A percentile compares a stretch with the other conserved stretches of the same genome.
phyloP scores from a whole-genome alignment of 805 yeast species.

The Cyberlindnera maclurae region DNA sequence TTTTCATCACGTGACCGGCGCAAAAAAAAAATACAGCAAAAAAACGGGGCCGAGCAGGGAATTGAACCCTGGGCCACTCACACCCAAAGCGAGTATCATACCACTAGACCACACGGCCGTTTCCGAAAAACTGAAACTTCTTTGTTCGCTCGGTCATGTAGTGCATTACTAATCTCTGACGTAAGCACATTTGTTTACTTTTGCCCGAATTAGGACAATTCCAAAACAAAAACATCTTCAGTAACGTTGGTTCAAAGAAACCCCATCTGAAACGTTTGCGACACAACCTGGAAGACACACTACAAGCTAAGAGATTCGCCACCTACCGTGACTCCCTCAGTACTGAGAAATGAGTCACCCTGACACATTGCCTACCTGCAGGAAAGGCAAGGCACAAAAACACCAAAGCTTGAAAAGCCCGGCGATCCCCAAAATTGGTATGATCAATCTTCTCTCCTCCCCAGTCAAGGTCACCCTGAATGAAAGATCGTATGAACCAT shows the following conservation, averaged over 20 bases:
- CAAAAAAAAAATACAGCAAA: no score
- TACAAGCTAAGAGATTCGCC: no score
- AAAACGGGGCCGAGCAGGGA: conserved; percentile 27
- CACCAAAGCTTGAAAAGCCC: conserved; percentile 9
- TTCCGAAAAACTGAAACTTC: not conserved
- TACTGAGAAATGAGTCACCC: no score
- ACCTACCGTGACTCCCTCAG: no score
- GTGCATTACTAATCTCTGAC: not conserved
- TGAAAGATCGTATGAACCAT: conserved; percentile 3
- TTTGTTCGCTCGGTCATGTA: not conserved
- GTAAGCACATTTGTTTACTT: conserved; percentile 5
- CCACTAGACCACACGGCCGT: conserved; percentile 29
- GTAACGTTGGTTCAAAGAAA: not conserved
- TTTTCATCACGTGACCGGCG: no score
- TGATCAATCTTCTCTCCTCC: conserved; percentile 19
- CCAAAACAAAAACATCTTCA: no score
- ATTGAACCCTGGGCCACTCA: conserved; percentile 30
- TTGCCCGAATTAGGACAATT: not conserved
- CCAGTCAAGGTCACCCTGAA: conserved; percentile 19
- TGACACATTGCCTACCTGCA: no score
- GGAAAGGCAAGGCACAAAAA: not conserved
- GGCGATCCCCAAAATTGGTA: conserved; percentile 9
- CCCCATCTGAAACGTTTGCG: no score
- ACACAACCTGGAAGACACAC: no score
- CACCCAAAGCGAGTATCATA: conserved; percentile 30